These are phyloP conservation scores for Neonectria faginata DNA, from an alignment of 2,329 filamentous ascomycete species.

Conservation along the genomic window DNA sequence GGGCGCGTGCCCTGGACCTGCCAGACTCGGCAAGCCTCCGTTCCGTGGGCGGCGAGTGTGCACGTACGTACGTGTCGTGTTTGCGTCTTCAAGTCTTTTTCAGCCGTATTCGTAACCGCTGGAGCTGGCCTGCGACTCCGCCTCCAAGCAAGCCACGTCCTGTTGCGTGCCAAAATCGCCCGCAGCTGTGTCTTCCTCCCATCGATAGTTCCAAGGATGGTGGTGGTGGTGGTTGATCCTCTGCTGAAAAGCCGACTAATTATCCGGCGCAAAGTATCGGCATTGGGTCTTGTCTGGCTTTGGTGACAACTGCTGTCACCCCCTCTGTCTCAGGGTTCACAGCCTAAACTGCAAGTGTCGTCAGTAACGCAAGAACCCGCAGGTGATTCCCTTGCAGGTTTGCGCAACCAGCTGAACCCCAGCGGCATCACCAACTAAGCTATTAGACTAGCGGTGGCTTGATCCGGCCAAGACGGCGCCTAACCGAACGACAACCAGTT, in stretches of 20 bases:
- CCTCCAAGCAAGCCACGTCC: slow-evolving; percentile 20
- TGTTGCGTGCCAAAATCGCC: slow-evolving; percentile 5
- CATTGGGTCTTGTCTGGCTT: too few relatives aligned
- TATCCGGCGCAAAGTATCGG: too few relatives aligned
- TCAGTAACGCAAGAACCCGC: slow-evolving; percentile 2
- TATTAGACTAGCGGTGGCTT: slow-evolving; percentile 8
- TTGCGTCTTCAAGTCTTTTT: slow-evolving; percentile 14
- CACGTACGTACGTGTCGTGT: slow-evolving; percentile 10
- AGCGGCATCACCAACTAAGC: not conserved
- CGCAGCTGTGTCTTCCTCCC: not conserved
- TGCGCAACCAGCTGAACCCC: slow-evolving; percentile 13
- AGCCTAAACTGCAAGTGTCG: not conserved
- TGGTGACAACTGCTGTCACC: not conserved
- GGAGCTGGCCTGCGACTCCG: slow-evolving; percentile 1
- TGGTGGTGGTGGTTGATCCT: not conserved
- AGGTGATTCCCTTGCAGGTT: not conserved
- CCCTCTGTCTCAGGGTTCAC: not conserved
- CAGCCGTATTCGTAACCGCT: slow-evolving; percentile 8
- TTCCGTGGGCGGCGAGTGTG: not conserved
- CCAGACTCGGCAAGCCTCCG: slow-evolving; percentile 20
- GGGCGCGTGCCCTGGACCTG: not conserved
- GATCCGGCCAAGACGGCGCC: slow-evolving; percentile 15
- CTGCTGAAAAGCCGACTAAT: not conserved
- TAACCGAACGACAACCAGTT: slow-evolving; percentile 17
- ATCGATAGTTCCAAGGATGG: not conserved